Evolutionary conservation across 129 eudicot species (phyloP), one percentile per base, ranked within the genome.

Genomic region (Artemisia argyi): DNA sequence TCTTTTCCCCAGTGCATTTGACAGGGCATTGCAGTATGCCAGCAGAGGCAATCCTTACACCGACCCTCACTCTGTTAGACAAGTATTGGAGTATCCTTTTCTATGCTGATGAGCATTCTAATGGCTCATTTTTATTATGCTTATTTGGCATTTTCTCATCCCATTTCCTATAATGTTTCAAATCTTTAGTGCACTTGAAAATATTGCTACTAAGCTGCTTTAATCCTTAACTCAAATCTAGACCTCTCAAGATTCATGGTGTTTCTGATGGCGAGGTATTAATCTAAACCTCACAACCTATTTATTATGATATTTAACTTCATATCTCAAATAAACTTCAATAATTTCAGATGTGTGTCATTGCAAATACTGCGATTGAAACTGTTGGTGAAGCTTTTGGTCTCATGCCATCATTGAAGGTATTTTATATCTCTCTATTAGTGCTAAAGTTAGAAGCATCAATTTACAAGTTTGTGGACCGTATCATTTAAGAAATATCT

Each of bases 1-100:
- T 61, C 1, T 70, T 48, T 17, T 48, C 73, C 47, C 55, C 82
- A 92, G 95, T 61, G 82, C 95, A 16, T 93, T 93, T 82, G 95
- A 93, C 83, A 87, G 78, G 83, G 98, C 92, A 50, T 75, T 93
- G 71, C 90, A 81, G 69, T 86, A 83, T 85, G 96, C 95, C 69
- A 85, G 69, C 76, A 82, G 82, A 49, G 85, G 84, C 70, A 81
- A 73, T 60, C 71, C 61, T 55, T 82, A 80, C 78, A 70, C 90
- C 19, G 50, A 73, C 68, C 87, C 92, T 26, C 79, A 85, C 60
- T 78, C 90, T 61, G 95, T 86, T 65, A 82, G 81, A 76, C 65
- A 68, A 87, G 67, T 80, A 58, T 83, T 92, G 76, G 88, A 82
- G 98, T 92, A 86, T 92, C 96, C 98, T 85, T 80, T 65, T 81